Conservation (phyloP, 148 eudicot species). For the Cornus florida region DNA sequence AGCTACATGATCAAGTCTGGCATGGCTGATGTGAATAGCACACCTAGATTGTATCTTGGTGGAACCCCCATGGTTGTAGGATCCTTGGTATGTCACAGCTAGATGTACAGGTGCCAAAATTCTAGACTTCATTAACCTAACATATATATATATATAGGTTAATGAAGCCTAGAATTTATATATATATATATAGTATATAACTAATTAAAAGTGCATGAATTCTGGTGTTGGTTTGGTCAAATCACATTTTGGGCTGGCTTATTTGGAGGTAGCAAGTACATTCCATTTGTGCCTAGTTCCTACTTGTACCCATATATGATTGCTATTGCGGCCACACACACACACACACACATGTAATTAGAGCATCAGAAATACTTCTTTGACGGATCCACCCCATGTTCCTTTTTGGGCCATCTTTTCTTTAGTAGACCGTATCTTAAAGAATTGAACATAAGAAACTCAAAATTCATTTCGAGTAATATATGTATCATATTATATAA, state of each 20-base stretch:
- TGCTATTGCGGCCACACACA: background rate
- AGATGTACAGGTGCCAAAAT: conserved; percentile 6
- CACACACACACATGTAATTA: background rate
- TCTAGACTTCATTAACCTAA: background rate
- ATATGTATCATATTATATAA: background rate
- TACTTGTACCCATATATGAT: conserved; percentile 8
- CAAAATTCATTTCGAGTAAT: background rate
- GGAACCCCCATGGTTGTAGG: background rate
- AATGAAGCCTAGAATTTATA: no score
- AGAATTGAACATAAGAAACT: background rate
- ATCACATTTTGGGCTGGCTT: background rate
- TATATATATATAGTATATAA: background rate
- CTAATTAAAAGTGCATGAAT: background rate
- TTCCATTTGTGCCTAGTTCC: conserved; percentile 16
- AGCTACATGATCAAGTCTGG: no score
- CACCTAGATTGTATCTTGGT: background rate
- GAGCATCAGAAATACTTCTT: background rate
- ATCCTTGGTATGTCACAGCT: background rate
- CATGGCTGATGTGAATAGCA: no score
- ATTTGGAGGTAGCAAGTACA: conserved; percentile 16
- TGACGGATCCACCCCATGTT: conserved; percentile 1
- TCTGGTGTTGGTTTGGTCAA: background rate
- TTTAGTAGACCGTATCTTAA: background rate
- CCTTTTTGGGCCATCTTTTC: conserved; percentile 12
- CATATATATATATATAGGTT: no score